Conservation (phyloP, 2,329 filamentous ascomycete genomes). For the Beauveria asiatica region DNA sequence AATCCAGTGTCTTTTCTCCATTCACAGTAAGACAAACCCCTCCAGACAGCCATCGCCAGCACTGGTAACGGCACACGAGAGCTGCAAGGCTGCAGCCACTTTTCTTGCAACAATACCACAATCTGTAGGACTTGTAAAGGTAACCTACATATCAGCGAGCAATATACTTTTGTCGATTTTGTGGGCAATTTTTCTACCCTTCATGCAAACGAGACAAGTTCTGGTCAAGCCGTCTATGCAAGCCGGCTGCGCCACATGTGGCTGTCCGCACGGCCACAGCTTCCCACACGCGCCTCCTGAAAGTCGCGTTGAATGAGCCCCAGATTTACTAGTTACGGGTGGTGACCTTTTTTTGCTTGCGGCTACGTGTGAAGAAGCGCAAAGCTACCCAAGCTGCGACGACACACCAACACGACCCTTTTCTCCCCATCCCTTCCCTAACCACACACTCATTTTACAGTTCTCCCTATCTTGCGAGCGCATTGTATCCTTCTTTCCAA, state of each 20-base stretch:
- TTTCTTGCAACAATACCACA: neutral
- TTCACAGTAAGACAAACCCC: no score
- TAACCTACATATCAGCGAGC: no score
- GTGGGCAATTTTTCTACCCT: neutral
- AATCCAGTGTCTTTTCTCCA: neutral
- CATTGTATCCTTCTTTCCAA: neutral
- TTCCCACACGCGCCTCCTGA: conserved; percentile 11
- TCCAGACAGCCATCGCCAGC: neutral
- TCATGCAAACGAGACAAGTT: neutral
- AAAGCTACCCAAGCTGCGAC: conserved; percentile 1
- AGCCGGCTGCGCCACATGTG: neutral
- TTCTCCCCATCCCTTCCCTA: neutral
- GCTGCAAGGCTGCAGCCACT: neutral
- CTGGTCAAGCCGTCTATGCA: neutral
- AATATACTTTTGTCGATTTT: no score
- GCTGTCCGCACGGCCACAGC: conserved; percentile 7
- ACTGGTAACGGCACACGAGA: neutral
- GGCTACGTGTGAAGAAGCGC: conserved; percentile 8
- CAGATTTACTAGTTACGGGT: neutral
- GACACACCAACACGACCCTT: conserved; percentile 1
- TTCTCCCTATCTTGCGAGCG: neutral
- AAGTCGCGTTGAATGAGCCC: conserved; percentile 7
- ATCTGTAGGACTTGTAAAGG: no score
- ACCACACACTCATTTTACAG: conserved; percentile 7
- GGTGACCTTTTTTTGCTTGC: conserved; percentile 1